Evolutionary conservation across 2,329 filamentous ascomycete species (phyloP).

Genomic region (Xylariomycetidae sp.): DNA sequence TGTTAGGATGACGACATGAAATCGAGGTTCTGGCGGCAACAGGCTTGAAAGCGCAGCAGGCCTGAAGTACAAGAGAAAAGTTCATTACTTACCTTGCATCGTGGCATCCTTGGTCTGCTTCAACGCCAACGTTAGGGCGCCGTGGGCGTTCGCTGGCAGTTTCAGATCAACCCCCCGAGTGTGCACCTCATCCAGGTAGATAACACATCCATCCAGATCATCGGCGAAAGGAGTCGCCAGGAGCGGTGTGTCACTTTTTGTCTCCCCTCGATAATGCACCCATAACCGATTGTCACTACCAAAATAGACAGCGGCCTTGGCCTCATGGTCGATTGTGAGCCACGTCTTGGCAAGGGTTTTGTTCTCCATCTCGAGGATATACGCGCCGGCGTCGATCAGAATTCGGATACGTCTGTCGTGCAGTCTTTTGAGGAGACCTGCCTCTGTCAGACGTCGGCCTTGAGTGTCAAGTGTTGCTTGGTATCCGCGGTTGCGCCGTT

Average conservation of each 20-base stretch:
- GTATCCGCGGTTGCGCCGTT: conserved; percentile 45
- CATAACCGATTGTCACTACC: conserved; percentile 38
- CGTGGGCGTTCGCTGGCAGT: conserved; percentile 41
- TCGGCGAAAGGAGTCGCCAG: conserved; percentile 51
- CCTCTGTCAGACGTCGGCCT: conserved; percentile 38
- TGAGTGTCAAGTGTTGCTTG: conserved; percentile 23
- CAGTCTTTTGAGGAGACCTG: conserved; percentile 37
- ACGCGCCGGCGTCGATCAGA: conserved; percentile 61
- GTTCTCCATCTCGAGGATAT: conserved; percentile 61
- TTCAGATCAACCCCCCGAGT: conserved; percentile 58
- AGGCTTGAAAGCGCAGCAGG: neutral
- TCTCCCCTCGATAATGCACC: conserved; percentile 34
- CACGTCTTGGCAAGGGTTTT: conserved; percentile 42
- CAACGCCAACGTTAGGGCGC: conserved; percentile 52
- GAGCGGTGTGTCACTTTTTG: conserved; percentile 33
- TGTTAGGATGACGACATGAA: neutral
- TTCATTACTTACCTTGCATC: conserved; percentile 54
- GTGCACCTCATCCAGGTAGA: conserved; percentile 57
- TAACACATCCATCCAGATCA: conserved; percentile 44
- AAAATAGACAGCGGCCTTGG: conserved; percentile 52
- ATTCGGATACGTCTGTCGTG: conserved; percentile 36
- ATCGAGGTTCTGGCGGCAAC: neutral
- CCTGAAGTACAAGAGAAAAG: neutral
- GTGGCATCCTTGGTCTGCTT: conserved; percentile 57
- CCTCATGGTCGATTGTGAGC: conserved; percentile 39